Conservation (phyloP, 2,329 filamentous ascomycete species). For the Cercospora sojina region DNA sequence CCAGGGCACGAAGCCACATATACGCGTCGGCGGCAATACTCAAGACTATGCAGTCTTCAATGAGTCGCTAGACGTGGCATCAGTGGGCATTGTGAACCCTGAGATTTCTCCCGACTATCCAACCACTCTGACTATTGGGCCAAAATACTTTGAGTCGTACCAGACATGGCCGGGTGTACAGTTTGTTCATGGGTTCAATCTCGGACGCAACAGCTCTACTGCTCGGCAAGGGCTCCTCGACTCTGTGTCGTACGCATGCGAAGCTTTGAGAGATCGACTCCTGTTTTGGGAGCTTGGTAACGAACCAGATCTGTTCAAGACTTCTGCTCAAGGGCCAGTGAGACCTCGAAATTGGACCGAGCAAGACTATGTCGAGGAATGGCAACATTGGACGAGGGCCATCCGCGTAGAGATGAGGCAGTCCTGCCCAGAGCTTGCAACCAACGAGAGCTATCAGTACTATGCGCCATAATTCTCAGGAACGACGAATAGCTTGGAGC, state of each 20-base stretch:
- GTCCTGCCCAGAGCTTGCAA: slow-evolving; percentile 53
- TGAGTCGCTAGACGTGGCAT: slow-evolving; percentile 50
- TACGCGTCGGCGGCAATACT: slow-evolving; percentile 66
- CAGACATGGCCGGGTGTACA: slow-evolving; percentile 55
- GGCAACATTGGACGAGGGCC: slow-evolving; percentile 55
- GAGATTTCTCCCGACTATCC: slow-evolving; percentile 59
- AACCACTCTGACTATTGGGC: slow-evolving; percentile 60
- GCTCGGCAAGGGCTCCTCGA: slow-evolving; percentile 55
- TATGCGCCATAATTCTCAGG: slow-evolving; percentile 61
- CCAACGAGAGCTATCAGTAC: slow-evolving; percentile 48
- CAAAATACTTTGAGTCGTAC: slow-evolving; percentile 64
- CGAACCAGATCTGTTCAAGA: slow-evolving; percentile 61
- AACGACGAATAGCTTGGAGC: slow-evolving; percentile 53
- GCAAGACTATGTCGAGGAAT: slow-evolving; percentile 56
- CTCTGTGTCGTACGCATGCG: slow-evolving; percentile 58
- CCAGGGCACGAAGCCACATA: slow-evolving; percentile 57
- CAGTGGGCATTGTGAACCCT: slow-evolving; percentile 55
- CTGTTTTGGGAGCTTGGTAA: slow-evolving; percentile 64
- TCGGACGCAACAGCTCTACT: slow-evolving; percentile 53
- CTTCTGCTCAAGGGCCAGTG: slow-evolving; percentile 52
- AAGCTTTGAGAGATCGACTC: slow-evolving; percentile 54
- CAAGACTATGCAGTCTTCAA: slow-evolving; percentile 65
- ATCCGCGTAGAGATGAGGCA: slow-evolving; percentile 50
- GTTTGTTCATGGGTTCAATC: slow-evolving; percentile 63
- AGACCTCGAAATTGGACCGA: slow-evolving; percentile 57